Base-by-base conservation (phyloP, 805 yeast species). In the Candida anglica region DNA sequence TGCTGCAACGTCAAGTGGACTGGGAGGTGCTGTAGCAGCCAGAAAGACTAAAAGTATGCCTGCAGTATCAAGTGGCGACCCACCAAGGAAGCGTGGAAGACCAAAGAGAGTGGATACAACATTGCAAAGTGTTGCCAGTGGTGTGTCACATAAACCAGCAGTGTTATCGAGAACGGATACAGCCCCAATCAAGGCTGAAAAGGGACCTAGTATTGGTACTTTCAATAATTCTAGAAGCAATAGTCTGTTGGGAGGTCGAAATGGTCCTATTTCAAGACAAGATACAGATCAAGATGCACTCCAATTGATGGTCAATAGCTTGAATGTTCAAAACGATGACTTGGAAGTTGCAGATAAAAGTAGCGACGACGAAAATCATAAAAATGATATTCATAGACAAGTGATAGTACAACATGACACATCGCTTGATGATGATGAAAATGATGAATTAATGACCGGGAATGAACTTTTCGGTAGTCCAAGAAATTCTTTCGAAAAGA, bases 391-490 rank as follows among this genome's bases (percentile, higher is more conserved):
- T 7, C 31, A 17, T 10, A 18, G 15, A 11, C 23, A 15, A 23
- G 6, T 14, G 14, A 22, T 6, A 28, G 34, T 13, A 22, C 35
- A 13, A 7, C 37, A 32, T 14, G 38, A 19, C 24, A 29, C 24
- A 23, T 33, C 38, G 13, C 31, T 35, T 21, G 34, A 33, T n/a
- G 36, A 38, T 27, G 40, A 43, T 19, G 48, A 44, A 13, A 46
- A 47, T 15, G 66, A 60, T 15, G 71, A 60, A 30, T 50, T 66
- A 13, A 50, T 66, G 52, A 50, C 58, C 9, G 62, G 63, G 5
- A 55, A 53, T 28, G 71, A 66, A 46, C 49, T 66, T 27, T 66
- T 66, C 43, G 71, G 71, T 1, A 58, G 69, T 3, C 63, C 66
- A 6, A 43, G 62, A 32, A 56, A 58, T 28, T 60, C 65, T 22